These are phyloP conservation scores for Sisymbrium altissimum DNA, from an alignment of 345 rosid genomes.

Conservation along the genomic window DNA sequence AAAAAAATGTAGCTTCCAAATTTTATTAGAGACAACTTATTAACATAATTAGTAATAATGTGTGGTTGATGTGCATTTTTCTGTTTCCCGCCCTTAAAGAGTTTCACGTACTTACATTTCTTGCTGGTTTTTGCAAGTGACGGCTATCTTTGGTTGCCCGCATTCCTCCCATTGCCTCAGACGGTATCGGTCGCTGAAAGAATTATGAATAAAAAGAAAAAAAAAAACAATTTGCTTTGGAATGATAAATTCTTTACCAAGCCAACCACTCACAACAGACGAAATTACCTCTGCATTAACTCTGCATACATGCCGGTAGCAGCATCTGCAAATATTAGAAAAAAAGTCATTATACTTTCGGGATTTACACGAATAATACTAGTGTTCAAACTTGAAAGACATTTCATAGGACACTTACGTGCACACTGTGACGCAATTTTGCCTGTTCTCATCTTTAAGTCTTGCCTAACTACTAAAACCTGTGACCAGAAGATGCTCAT, in stretches of 20 bases:
- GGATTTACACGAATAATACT: background rate
- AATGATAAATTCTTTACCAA: background rate
- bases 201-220: background rate
- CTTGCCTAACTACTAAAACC: slow-evolving; percentile 92
- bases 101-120: slow-evolving; percentile 78
- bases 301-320: slow-evolving; percentile 87
- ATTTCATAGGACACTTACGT: slow-evolving; percentile 46
- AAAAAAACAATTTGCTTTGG: background rate
- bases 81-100: slow-evolving; percentile 2
- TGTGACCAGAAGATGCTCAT: slow-evolving; percentile 34
- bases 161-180: slow-evolving; percentile 78
- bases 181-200: slow-evolving; percentile 59
- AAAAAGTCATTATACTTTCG: background rate
- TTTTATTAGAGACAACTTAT: background rate
- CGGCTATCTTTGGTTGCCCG: slow-evolving; percentile 89
- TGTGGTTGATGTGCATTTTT: slow-evolving; percentile 3
- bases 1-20: background rate
- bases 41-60: background rate
- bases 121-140: slow-evolving; percentile 75
- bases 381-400: slow-evolving; percentile 1
- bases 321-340: slow-evolving; percentile 55
- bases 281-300: slow-evolving; percentile 62
- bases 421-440: slow-evolving; percentile 91
- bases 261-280: background rate
- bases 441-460: slow-evolving; percentile 86